Percentiles rank a stretch among this genome's conserved stretches.
These are phyloP conservation scores for Chrysanthemum makinoi DNA, from an alignment of 129 eudicot genomes.

Conservation along the genomic window DNA sequence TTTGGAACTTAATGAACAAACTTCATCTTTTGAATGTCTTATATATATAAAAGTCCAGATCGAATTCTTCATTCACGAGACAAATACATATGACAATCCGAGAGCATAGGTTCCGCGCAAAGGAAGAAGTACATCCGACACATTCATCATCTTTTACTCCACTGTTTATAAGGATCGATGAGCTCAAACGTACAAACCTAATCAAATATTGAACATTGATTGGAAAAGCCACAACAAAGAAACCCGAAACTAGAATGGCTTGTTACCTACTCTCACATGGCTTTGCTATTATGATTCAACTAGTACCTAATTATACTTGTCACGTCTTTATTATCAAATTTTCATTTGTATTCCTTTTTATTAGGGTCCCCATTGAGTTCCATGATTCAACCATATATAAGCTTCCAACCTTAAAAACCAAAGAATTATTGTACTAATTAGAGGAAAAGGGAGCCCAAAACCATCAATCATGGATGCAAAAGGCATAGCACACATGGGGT, in stretches of 20 bases:
- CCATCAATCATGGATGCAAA: conserved; percentile 6
- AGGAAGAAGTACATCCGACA: too few species aligned
- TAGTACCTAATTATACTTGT: not conserved
- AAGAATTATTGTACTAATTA: not conserved
- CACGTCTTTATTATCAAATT: not conserved
- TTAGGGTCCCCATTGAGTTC: not conserved
- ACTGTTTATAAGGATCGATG: too few species aligned
- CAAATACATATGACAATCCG: too few species aligned
- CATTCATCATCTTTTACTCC: too few species aligned
- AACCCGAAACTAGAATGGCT: not conserved
- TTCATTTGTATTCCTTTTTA: not conserved
- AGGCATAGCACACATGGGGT: conserved; percentile 4
- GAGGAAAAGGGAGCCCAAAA: not conserved
- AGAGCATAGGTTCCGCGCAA: too few species aligned
- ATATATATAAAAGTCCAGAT: too few species aligned
- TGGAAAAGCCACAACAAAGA: too few species aligned
- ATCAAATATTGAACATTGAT: too few species aligned
- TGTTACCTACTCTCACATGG: conserved; percentile 13
- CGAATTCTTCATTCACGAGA: too few species aligned
- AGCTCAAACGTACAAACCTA: too few species aligned
- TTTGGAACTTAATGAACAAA: too few species aligned
- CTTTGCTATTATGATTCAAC: conserved; percentile 6
- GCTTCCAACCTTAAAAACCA: conserved; percentile 9
- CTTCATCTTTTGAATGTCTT: too few species aligned
- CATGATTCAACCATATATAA: not conserved